Base-by-base conservation (phyloP, 768 basidiomycete species). In the Trametes cubensis region DNA sequence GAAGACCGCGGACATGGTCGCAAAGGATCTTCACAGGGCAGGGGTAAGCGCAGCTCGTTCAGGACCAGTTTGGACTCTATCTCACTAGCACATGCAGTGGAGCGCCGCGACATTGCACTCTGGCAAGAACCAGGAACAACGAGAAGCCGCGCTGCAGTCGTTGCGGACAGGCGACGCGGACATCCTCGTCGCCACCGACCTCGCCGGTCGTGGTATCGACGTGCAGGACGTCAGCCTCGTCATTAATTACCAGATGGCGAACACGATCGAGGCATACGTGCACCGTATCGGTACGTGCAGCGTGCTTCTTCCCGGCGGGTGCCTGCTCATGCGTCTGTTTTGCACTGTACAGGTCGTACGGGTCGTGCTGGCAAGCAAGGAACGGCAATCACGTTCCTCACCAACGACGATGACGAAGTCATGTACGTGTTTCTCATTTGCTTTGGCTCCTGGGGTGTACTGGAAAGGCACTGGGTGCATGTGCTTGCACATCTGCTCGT, bases 121-220 rank as follows among this genome's bases (percentile, higher is more conserved):
- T 11, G 97, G 96, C 63, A 99, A 99, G 79, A 94, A 90, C 62
- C 97, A 99, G 75, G 94, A 95, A 71, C 95, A 98, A 74, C 88
- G 97, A 74, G 97, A 99, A 75, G 92, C 92, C 1, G 87, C 96
- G 4, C 76, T 99, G 67, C 89, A 94, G 67, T 80, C 91, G 2
- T 77, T 99, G 61, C 88, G 97, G 11, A 88, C 82, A 26, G 96
- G 95, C 53, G 88, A 94, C 55, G 81, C 89, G 20, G 88, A 95
- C 72, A 83, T 98, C 21, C 82, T 99, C 8, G 96, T 99, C 34
- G 97, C 97, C 1, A 99, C 97, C 5, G 97, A 99, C 75, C 81
- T 99, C 46, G 97, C 97, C 44, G 97, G 97, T 47, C 92, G 97
- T 70, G 97, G 97, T 83, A 98, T 98, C 74, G 97, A 99, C 75